Percentiles rank a stretch among this genome's conserved stretches.
Evolutionary conservation across 2,329 filamentous ascomycete species (phyloP).

Genomic region (Monosporascus sp.): DNA sequence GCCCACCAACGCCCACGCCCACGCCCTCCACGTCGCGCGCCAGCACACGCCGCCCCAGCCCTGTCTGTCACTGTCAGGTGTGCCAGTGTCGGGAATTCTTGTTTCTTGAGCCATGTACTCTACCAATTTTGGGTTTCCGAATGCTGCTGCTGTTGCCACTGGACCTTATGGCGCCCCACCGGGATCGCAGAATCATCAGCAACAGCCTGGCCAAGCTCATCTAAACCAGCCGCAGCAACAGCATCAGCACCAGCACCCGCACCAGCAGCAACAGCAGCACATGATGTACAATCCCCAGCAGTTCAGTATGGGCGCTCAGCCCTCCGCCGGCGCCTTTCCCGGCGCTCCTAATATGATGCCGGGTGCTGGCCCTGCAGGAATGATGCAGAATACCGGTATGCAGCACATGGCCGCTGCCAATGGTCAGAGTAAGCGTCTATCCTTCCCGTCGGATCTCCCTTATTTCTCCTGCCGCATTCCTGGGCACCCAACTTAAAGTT

Average conservation of each 20-base stretch:
- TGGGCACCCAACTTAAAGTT: constrained; percentile 3
- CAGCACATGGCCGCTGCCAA: constrained; percentile 50
- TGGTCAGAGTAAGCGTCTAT: constrained; percentile 50
- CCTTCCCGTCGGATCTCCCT: constrained; percentile 15
- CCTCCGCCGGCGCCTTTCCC: constrained; percentile 36
- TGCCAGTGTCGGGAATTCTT: constrained; percentile 11
- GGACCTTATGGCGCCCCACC: constrained; percentile 45
- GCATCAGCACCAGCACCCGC: constrained; percentile 10
- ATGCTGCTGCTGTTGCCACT: constrained; percentile 42
- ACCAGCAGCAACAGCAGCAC: constrained; percentile 28
- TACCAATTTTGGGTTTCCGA: constrained; percentile 49
- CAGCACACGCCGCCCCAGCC: constrained; percentile 19
- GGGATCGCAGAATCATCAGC: constrained; percentile 37
- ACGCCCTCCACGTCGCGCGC: constrained; percentile 10
- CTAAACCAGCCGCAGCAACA: constrained; percentile 20
- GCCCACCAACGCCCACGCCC: constrained; percentile 11
- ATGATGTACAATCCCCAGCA: constrained; percentile 58
- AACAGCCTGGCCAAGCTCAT: constrained; percentile 40
- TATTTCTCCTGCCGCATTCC: constrained; percentile 11
- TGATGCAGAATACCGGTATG: constrained; percentile 60
- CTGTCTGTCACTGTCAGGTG: constrained; percentile 24
- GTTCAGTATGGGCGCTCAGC: constrained; percentile 49
- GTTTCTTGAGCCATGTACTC: constrained; percentile 41
- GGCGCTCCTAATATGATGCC: constrained; percentile 52
- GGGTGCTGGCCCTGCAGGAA: constrained; percentile 46